phyloP scores from a whole-genome alignment of 2,329 filamentous ascomycete species.

The Cryphonectria radicalis region DNA sequence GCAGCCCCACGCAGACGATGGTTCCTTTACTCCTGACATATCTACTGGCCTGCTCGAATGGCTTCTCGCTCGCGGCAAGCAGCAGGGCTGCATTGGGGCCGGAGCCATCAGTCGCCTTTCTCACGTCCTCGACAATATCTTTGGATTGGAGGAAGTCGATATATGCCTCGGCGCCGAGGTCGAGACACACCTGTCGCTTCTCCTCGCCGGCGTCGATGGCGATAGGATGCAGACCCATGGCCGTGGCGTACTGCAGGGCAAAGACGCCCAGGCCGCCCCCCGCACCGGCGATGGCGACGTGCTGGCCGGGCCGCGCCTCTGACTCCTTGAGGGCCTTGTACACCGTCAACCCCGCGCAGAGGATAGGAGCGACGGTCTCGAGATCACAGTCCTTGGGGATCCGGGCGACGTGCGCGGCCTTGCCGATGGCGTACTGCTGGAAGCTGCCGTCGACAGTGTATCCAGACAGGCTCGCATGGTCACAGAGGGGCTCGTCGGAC shows the following conservation, averaged over 20 bases:
- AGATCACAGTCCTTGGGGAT: constrained; percentile 66
- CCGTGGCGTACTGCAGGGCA: constrained; percentile 85
- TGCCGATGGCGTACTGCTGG: constrained; percentile 73
- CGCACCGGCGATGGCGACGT: constrained; percentile 74
- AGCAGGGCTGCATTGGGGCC: constrained; percentile 88
- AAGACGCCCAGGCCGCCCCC: constrained; percentile 73
- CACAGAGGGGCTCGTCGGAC: constrained; percentile 68
- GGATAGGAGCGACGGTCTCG: constrained; percentile 68
- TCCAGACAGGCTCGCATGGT: constrained; percentile 65
- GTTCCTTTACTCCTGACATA: constrained; percentile 83
- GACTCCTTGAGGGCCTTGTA: constrained; percentile 79
- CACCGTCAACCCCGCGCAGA: constrained; percentile 76
- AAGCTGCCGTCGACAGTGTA: constrained; percentile 76
- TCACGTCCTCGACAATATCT: constrained; percentile 83
- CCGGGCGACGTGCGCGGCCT: constrained; percentile 69
- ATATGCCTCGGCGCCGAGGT: constrained; percentile 72
- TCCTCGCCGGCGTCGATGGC: constrained; percentile 84
- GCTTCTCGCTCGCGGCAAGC: constrained; percentile 84
- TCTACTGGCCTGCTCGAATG: constrained; percentile 90
- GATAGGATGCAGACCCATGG: constrained; percentile 82
- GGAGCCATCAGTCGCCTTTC: constrained; percentile 77
- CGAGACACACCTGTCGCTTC: constrained; percentile 72
- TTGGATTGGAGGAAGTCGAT: constrained; percentile 79
- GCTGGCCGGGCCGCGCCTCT: constrained; percentile 66
- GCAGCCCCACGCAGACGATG: constrained; percentile 88